A percentile compares a stretch with the other conserved stretches of the same genome.
Evolutionary conservation across 805 yeast species (phyloP).

Genomic region (Kazachstania bromeliacearum): DNA sequence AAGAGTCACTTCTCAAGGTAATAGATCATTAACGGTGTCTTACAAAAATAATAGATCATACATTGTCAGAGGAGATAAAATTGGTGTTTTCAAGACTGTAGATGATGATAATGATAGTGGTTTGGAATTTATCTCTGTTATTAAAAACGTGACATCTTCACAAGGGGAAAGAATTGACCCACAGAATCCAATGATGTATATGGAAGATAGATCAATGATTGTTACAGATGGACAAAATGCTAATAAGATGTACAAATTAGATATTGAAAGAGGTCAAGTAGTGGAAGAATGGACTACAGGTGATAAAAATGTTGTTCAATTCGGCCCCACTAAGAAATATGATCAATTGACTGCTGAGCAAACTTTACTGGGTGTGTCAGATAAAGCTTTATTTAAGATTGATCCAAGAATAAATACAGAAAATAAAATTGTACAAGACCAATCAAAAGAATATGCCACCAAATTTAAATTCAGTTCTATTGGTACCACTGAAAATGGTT

Average conservation of each 20-base stretch:
- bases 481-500: slow-evolving; percentile 65
- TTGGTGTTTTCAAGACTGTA: slow-evolving; percentile 69
- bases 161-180: slow-evolving; percentile 48
- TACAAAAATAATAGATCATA: slow-evolving; percentile 61
- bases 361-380: slow-evolving; percentile 62
- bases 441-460: slow-evolving; percentile 45
- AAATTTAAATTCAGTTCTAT: slow-evolving; percentile 48
- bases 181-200: slow-evolving; percentile 62
- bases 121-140: slow-evolving; percentile 58
- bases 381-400: slow-evolving; percentile 56
- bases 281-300: slow-evolving; percentile 79
- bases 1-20: slow-evolving; percentile 29
- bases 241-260: slow-evolving; percentile 58
- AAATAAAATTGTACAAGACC: slow-evolving; percentile 49
- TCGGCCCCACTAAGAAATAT: slow-evolving; percentile 65
- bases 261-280: slow-evolving; percentile 65
- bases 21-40: slow-evolving; percentile 64
- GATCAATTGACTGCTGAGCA: slow-evolving; percentile 66
- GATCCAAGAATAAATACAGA: slow-evolving; percentile 64
- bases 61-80: slow-evolving; percentile 66
- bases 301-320: slow-evolving; percentile 41
- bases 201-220: slow-evolving; percentile 60
- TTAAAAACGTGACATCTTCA: slow-evolving; percentile 46
- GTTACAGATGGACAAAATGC: slow-evolving; percentile 44
- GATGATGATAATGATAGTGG: slow-evolving; percentile 31